Conservation (phyloP, 345 rosid species). For the Combretum micranthum region DNA sequence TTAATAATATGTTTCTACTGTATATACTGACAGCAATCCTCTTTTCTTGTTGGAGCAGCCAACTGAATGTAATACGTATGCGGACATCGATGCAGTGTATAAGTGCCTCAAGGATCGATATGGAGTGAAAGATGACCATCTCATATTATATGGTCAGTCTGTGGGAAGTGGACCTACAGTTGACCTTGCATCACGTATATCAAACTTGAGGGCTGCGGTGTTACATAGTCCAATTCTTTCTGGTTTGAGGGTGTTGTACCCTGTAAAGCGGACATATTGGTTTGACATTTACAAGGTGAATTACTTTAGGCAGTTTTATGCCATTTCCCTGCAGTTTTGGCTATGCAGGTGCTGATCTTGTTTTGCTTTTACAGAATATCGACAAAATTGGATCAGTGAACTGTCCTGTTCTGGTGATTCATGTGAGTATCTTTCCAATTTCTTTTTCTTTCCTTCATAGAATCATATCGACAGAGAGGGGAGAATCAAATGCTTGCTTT, state of each 20-base stretch:
- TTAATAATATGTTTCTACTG: too few relatives aligned
- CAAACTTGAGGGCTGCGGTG: slow-evolving; percentile 76
- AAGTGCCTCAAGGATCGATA: slow-evolving; percentile 79
- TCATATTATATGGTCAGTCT: slow-evolving; percentile 91
- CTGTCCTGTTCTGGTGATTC: slow-evolving; percentile 78
- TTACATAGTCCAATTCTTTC: slow-evolving; percentile 88
- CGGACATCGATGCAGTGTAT: slow-evolving; percentile 83
- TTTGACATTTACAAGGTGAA: slow-evolving; percentile 92
- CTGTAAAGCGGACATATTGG: slow-evolving; percentile 92
- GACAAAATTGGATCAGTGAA: slow-evolving; percentile 76
- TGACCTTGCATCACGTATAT: slow-evolving; percentile 80
- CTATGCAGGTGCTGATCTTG: not conserved
- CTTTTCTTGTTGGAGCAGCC: slow-evolving; percentile 52
- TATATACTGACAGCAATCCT: too few relatives aligned
- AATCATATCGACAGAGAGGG: not conserved
- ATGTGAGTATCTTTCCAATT: slow-evolving; percentile 41
- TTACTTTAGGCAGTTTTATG: not conserved
- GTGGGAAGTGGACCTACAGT: slow-evolving; percentile 98
- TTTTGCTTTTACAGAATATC: slow-evolving; percentile 52
- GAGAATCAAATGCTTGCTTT: too few relatives aligned
- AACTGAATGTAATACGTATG: slow-evolving; percentile 84
- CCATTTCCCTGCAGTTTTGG: not conserved
- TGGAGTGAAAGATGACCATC: slow-evolving; percentile 79
- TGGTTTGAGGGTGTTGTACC: slow-evolving; percentile 88
- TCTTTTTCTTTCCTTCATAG: not conserved